Conservation (phyloP, 441 rosid species). For the Adansonia rubrostipa region DNA sequence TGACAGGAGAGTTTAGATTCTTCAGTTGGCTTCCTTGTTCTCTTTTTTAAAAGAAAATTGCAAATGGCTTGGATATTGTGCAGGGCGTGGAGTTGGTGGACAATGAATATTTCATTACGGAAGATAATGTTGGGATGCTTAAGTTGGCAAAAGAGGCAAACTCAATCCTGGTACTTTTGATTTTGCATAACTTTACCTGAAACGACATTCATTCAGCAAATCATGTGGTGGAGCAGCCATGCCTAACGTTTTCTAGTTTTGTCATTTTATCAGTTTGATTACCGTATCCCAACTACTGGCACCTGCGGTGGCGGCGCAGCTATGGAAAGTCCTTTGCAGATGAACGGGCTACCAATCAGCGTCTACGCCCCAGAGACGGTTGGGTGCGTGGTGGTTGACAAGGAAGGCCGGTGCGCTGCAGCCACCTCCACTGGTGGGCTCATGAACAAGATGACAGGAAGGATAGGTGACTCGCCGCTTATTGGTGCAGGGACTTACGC, state of each 20-base stretch:
- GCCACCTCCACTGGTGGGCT: conserved; percentile 95
- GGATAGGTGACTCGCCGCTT: conserved; percentile 93
- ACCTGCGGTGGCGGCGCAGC: conserved; percentile 65
- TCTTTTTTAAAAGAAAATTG: too few relatives aligned
- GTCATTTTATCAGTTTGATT: conserved; percentile 63
- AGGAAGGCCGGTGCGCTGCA: conserved; percentile 78
- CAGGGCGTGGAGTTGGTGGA: conserved; percentile 83
- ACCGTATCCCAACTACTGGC: conserved; percentile 58
- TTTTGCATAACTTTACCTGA: background rate
- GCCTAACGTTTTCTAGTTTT: background rate
- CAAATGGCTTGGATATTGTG: background rate
- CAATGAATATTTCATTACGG: conserved; percentile 79
- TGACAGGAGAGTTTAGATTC: background rate
- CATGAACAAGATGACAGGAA: conserved; percentile 86
- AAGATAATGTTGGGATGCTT: conserved; percentile 84
- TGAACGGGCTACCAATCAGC: conserved; percentile 94
- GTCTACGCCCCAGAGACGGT: conserved; percentile 90
- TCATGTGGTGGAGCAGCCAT: background rate
- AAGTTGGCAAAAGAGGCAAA: conserved; percentile 89
- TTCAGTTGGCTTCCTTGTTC: too few relatives aligned
- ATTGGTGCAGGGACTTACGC: conserved; percentile 96
- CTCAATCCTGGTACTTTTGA: conserved; percentile 65
- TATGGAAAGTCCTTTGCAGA: conserved; percentile 54
- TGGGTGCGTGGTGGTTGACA: conserved; percentile 88
- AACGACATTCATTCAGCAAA: background rate